Base-by-base conservation (phyloP, 768 basidiomycete genomes). In the Paxillus rubicundulus region DNA sequence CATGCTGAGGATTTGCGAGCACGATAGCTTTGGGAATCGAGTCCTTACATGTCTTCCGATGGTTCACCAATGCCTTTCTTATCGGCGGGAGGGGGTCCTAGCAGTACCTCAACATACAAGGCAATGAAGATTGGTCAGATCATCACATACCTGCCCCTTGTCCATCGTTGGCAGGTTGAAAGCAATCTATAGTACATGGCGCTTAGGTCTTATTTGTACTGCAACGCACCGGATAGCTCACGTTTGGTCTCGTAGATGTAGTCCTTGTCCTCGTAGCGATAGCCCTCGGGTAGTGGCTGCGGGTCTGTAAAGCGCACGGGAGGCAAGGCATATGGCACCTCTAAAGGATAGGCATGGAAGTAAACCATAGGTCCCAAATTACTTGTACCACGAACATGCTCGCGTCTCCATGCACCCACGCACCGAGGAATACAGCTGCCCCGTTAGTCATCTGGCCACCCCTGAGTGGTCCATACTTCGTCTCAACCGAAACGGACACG, bases 301-400 rank as follows among this genome's bases (percentile, higher is more conserved):
- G 87, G 82, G 60, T 89, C 83, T 45, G 82, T 70, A 58, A 89
- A 90, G 21, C 87, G 76, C 13, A 62, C 67, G 0, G 86, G 85
- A 27, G 85, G 80, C 14, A 86, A 65, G 2, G 84, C 87, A 62
- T 86, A 91, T 5, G 87, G 86, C 47, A 91, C 72, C 71, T 91
- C 87, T 90, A 50, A 13, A 40, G 37, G 32, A 41, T 13, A 8
- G 30, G 42, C 45, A 17, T 45, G 21, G 21, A 24, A 38, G 17
- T 33, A 20, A 28, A 8, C 47, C 45, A 1, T 14, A 36, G 32
- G 28, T 21, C 28, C 14, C 33, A n/a, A n/a, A n/a, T 30, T 14
- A 4, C 12, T 20, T 30, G 4, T 28, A 24, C 21, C 28, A 45
- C 34, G 14, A 14, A 4, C 39, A 38, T 13, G 32, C 20, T 5